Percentiles rank a stretch among this genome's conserved stretches.
Conservation (phyloP, 176 grass and related monocot species). For the Leersia perrieri region DNA sequence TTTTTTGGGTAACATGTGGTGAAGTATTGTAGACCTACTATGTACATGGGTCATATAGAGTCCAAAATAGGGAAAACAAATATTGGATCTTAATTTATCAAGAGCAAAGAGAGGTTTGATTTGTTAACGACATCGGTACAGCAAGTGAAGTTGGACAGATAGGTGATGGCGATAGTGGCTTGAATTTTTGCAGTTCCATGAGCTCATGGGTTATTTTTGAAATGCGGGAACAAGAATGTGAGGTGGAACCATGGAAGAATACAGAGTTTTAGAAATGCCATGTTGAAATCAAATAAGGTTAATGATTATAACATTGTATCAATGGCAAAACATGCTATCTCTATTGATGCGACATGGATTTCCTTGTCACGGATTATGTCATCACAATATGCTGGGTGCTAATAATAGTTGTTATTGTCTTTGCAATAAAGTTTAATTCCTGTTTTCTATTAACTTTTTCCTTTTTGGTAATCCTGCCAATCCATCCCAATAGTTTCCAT, state of each 20-base stretch:
- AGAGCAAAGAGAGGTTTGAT: constrained; percentile 9
- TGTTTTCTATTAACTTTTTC: neutral
- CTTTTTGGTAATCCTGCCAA: neutral
- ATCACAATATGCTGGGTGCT: constrained; percentile 11
- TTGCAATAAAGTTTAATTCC: neutral
- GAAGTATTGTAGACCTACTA: neutral
- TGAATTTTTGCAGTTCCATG: neutral
- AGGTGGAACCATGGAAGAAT: constrained; percentile 8
- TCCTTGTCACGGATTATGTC: neutral
- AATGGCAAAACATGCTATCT: neutral
- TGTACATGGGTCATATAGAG: neutral
- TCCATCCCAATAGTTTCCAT: neutral
- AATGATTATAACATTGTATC: neutral
- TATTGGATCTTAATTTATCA: neutral
- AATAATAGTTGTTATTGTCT: neutral
- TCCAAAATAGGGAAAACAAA: constrained; percentile 14
- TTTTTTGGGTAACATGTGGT: neutral
- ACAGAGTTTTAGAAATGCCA: neutral
- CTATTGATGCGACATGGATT: neutral
- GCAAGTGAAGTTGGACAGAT: neutral
- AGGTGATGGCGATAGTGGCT: constrained; percentile 7
- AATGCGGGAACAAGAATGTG: neutral
- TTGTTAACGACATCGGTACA: neutral
- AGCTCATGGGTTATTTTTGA: neutral
- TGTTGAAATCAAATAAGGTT: neutral